These are phyloP conservation scores for Solidago caesia DNA, from an alignment of 129 eudicot species.

Conservation along the genomic window DNA sequence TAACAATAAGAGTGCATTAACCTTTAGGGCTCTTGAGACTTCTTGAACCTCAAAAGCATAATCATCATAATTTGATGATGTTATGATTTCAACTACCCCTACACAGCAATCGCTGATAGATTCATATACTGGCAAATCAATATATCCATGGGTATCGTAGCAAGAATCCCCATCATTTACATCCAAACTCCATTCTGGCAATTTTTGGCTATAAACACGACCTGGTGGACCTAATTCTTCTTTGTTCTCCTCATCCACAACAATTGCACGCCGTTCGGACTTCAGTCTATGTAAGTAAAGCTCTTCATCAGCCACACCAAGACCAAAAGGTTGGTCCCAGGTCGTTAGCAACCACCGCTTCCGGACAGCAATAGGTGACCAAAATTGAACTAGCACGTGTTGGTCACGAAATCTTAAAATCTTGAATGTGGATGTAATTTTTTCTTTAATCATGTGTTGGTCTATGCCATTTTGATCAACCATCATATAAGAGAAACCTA, in stretches of 20 bases:
- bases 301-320: slow-evolving; percentile 8
- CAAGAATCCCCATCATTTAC: neutral
- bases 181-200: slow-evolving; percentile 13
- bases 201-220: slow-evolving; percentile 6
- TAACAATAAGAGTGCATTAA: neutral
- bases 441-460: slow-evolving; percentile 3
- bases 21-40: slow-evolving; percentile 21
- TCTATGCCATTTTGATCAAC: slow-evolving; percentile 6
- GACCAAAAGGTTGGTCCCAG: slow-evolving; percentile 27
- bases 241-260: neutral
- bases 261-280: neutral
- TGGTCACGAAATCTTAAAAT: slow-evolving; percentile 9
- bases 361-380: slow-evolving; percentile 19
- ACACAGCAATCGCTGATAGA: slow-evolving; percentile 8
- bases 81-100: slow-evolving; percentile 16
- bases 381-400: slow-evolving; percentile 17
- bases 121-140: slow-evolving; percentile 15
- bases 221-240: slow-evolving; percentile 4
- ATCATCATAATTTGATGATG: slow-evolving; percentile 23
- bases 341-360: slow-evolving; percentile 15
- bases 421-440: neutral
- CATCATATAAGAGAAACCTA: slow-evolving; percentile 12
- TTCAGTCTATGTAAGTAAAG: neutral
- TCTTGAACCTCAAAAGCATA: slow-evolving; percentile 21
- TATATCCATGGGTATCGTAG: neutral